phyloP scores from a whole-genome alignment of 177 flowering plant genomes.

The Tripterygium wilfordii region DNA sequence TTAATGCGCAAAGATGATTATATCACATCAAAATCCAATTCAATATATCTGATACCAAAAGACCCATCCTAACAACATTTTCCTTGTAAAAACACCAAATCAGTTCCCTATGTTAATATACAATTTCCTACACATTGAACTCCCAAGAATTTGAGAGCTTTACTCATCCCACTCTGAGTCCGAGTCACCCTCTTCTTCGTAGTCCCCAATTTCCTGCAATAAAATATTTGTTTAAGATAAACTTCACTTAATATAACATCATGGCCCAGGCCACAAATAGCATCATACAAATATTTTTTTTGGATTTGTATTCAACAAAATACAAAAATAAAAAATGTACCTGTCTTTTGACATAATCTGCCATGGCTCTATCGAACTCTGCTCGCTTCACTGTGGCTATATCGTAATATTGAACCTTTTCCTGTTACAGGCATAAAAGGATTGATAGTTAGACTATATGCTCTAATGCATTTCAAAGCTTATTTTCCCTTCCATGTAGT shows the following conservation, averaged over 20 bases:
- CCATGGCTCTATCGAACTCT: conserved; percentile 76
- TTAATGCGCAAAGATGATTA: no score
- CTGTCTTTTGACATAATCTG: conserved; percentile 65
- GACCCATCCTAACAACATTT: no score
- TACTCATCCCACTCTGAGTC: conserved; percentile 41
- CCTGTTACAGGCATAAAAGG: conserved; percentile 31
- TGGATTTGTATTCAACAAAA: no score
- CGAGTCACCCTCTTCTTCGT: conserved; percentile 42
- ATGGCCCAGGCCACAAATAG: no score
- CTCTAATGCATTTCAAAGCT: no score
- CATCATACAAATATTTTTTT: no score
- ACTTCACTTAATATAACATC: background rate
- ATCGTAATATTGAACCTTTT: conserved; percentile 91
- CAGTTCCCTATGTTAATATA: conserved; percentile 1
- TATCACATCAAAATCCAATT: no score
- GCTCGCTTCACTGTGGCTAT: conserved; percentile 87
- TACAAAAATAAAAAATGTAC: conserved; percentile 30
- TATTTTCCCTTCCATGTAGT: no score
- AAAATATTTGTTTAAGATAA: background rate
- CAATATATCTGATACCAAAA: no score
- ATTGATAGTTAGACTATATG: no score
- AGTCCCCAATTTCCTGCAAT: conserved; percentile 62
- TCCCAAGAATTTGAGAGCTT: background rate
- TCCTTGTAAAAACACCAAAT: no score
- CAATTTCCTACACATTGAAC: no score